Evolutionary conservation across 306 rosid species (phyloP), one percentile per base, ranked within the genome.

Genomic region (Acacia melanoxylon): DNA sequence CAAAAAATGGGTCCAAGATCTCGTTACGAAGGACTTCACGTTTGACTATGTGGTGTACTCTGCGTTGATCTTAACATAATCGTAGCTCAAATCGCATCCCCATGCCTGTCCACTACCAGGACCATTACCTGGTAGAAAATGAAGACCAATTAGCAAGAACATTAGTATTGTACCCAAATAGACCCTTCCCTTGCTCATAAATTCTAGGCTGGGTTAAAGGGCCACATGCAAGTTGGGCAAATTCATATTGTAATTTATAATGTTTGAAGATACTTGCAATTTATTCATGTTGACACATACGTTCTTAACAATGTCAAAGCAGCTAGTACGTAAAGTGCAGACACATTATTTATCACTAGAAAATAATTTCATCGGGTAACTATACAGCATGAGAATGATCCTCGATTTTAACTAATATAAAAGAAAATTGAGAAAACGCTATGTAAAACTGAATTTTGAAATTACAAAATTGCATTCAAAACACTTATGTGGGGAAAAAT

Each of bases 51-150:
- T 71, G 13, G 75, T 71, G 75, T 95, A 95, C 82, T 93, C 98
- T 0, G 99, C 99, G 76, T 95, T 95, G 78, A 95, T 92, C 81
- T 93, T 95, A 66, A 93, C 90, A 51, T 95, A 95, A 76, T 93
- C 99, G 2, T 71, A 71, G 75, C 75, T 93, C 77, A 95, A 87
- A 78, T 93, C 98, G 35, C 98, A 95, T 58, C 98, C 97, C 98
- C 97, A 95, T 67, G 99, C 99, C 78, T 88, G 93, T 33, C 99
- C 98, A 16, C 69, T 72, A 75, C 96, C 98, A 1, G 86, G 83
- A 10, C 97, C 98, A 73, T 93, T 87, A 79, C 99, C 99, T 95
- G 41, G 68, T 20, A 45, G 73, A 31, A 80, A 68, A 71, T 46
- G 58, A 8, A 67, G 41, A 74, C 67, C 62, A 78, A 81, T 41